These are phyloP conservation scores for Pseudisothecium myosuroides DNA, from an alignment of 225 moss, liverwort and hornwort genomes.

Conservation along the genomic window DNA sequence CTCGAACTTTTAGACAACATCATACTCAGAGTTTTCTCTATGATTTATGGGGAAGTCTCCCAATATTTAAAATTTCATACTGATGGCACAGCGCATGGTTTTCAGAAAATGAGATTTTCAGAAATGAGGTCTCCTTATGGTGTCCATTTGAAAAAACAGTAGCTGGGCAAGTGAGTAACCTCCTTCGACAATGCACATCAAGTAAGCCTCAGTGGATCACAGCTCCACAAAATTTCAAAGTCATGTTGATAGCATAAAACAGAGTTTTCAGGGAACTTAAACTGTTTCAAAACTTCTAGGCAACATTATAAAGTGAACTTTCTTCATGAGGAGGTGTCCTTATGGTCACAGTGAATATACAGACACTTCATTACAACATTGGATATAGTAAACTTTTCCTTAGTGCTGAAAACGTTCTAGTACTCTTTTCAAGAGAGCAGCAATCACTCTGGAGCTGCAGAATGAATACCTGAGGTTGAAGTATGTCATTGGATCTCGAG, in stretches of 20 bases:
- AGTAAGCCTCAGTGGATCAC: background rate
- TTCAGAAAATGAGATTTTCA: background rate
- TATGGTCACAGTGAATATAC: background rate
- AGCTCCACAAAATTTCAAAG: background rate
- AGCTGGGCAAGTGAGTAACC: conserved; percentile 66
- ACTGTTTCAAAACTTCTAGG: background rate
- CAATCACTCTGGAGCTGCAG: background rate
- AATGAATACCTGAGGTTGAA: conserved; percentile 78
- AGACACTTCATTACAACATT: background rate
- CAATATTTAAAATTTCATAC: background rate
- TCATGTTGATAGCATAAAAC: background rate
- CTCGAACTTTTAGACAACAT: background rate
- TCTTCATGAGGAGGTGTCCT: background rate
- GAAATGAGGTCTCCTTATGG: background rate
- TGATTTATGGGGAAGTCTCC: background rate
- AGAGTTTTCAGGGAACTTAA: background rate
- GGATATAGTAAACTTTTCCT: background rate
- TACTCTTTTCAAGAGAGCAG: background rate
- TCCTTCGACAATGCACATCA: background rate
- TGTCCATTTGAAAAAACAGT: conserved; percentile 10
- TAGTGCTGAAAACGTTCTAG: background rate
- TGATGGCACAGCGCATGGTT: background rate
- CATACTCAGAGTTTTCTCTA: background rate
- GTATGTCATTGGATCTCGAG: conserved; percentile 92
- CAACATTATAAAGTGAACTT: no score